Base-by-base conservation (phyloP, 129 eudicot species). In the Saposhnikovia divaricata region DNA sequence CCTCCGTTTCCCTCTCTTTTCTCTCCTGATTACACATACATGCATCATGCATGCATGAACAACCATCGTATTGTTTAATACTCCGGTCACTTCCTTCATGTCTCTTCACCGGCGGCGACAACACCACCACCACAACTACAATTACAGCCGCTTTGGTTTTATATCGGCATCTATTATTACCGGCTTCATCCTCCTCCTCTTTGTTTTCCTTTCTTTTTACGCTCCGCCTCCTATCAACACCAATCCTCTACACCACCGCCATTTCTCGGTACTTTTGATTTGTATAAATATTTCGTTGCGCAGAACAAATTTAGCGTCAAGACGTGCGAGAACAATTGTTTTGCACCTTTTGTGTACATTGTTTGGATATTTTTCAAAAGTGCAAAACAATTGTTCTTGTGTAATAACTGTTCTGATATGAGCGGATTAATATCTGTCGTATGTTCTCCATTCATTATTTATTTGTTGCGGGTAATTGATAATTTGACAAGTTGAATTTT, bases 31-130 rank as follows among this genome's bases (percentile, higher is more conserved):
- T 4, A 55, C 21, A 11, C 34, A 61, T 61, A 11, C 34, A 61
- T 51, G 50, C 50, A 46, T 46, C 34, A 61, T 51, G 50, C 50
- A 46, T 46, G 59, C 59, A 51, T 16, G 59, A 14, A 50, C 59
- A 51, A n/a, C 3, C 27, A 46, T 8, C 37, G 0, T 1, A n/a
- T 69, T 38, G 38, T 7, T 48, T 39, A 23, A 50, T 19, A 38
- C 27, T 61, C 68, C 65, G 48, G 34, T 40, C 76, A 71, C 16
- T 76, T 40, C 39, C 47, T n/a, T 75, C 46, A 86, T 87, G 93
- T 87, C 90, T 27, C 7, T 69, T 28, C 93, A 79, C 37, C 85
- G 93, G 85, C 89, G 93, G 84, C 98, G 98, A 61, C 66, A 57
- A 9, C 69, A 61, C 42, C 93, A 88, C 80, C 90, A 87, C 28